These are phyloP conservation scores for Heterobasidion occidentale DNA, from an alignment of 1,284 basidiomycete species.

Conservation along the genomic window DNA sequence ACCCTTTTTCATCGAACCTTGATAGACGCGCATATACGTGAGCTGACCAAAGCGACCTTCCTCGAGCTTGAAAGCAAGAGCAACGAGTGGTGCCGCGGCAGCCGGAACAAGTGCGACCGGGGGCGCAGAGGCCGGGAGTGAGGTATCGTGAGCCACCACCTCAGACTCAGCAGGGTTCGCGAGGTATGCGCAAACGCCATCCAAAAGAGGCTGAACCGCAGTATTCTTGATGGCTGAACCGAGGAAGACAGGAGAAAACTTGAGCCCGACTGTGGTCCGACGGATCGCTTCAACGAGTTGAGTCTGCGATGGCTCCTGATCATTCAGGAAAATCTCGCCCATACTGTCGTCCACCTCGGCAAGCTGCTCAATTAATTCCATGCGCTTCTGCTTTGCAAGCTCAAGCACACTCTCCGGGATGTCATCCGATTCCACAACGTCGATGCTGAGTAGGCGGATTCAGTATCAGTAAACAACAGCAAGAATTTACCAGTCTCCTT, in stretches of 20 bases:
- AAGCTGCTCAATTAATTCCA: constrained; percentile 90
- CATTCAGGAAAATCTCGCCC: constrained; percentile 87
- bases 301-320: constrained; percentile 63
- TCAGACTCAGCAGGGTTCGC: constrained; percentile 83
- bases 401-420: constrained; percentile 75
- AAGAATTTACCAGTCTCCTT: constrained; percentile 14
- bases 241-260: constrained; percentile 95
- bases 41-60: constrained; percentile 97
- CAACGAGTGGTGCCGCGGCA: constrained; percentile 82
- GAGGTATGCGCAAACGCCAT: constrained; percentile 94
- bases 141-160: constrained; percentile 80
- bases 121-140: constrained; percentile 57
- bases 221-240: constrained; percentile 99
- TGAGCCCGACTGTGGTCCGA: constrained; percentile 81
- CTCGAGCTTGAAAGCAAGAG: constrained; percentile 97
- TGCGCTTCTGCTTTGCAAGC: constrained; percentile 76
- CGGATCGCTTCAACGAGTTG: constrained; percentile 86
- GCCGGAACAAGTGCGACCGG: constrained; percentile 76
- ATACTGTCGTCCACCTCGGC: constrained; percentile 96
- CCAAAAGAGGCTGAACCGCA: constrained; percentile 89
- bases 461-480: neutral
- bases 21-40: constrained; percentile 99
- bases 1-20: constrained; percentile 85
- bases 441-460: constrained; percentile 39
- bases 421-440: constrained; percentile 81